A percentile compares a stretch with the other conserved stretches of the same genome.
phyloP scores from a whole-genome alignment of 345 rosid species.

The Citrus maxima region DNA sequence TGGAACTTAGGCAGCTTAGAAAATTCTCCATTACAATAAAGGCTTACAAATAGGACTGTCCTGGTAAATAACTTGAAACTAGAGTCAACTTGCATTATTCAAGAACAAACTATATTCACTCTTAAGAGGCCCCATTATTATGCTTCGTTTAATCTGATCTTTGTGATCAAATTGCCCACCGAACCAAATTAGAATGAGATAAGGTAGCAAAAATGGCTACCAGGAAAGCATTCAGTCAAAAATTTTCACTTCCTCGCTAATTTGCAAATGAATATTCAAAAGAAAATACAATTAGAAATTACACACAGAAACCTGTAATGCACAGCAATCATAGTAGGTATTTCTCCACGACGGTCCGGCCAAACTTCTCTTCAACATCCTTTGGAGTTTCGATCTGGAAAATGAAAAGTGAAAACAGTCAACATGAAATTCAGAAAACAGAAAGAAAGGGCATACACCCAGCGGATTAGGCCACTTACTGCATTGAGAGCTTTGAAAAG shows the following conservation, averaged over 20 bases:
- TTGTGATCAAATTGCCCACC: not conserved
- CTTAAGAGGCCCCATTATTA: not conserved
- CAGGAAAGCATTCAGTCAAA: not conserved
- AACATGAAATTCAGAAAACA: not conserved
- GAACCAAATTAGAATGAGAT: not conserved
- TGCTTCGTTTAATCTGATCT: constrained; percentile 1
- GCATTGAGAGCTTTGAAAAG: constrained; percentile 88
- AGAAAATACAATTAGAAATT: not conserved
- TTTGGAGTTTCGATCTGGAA: constrained; percentile 87
- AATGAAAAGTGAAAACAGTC: not conserved
- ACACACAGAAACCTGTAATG: constrained; percentile 1
- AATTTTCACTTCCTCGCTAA: not conserved
- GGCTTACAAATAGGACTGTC: not conserved
- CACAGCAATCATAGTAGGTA: constrained; percentile 48
- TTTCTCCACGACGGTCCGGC: constrained; percentile 88
- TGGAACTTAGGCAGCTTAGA: not conserved
- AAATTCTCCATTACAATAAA: not conserved
- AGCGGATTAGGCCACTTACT: constrained; percentile 44
- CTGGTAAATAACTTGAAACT: not conserved
- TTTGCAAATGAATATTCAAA: not conserved
- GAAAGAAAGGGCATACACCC: not conserved
- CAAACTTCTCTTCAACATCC: constrained; percentile 91
- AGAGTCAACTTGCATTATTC: not conserved
- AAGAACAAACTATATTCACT: not conserved
- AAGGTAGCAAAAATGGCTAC: not conserved